Evolutionary conservation across 495 filamentous ascomycete species (phyloP).

Genomic region (Entonaema liquescens): DNA sequence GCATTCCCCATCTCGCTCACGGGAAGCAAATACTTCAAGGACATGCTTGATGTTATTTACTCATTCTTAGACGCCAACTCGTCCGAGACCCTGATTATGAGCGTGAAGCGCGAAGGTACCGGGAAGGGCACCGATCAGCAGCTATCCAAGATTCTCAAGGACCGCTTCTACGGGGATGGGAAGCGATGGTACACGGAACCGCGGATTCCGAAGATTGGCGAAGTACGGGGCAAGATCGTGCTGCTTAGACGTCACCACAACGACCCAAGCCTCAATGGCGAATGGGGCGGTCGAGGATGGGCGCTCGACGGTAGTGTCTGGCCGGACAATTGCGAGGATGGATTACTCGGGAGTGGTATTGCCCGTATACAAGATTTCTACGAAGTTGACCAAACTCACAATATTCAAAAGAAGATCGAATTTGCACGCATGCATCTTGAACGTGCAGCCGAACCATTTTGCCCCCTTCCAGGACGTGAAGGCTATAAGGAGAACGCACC

Average conservation of each 20-base stretch:
- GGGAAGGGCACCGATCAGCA: constrained; percentile 82
- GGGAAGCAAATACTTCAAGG: constrained; percentile 73
- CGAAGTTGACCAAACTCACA: constrained; percentile 78
- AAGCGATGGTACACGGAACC: constrained; percentile 80
- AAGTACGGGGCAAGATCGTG: constrained; percentile 83
- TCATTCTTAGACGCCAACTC: constrained; percentile 81
- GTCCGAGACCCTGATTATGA: constrained; percentile 83
- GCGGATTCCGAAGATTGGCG: constrained; percentile 81
- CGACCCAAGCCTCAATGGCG: constrained; percentile 64
- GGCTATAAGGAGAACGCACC: constrained; percentile 33
- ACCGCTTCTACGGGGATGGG: constrained; percentile 71
- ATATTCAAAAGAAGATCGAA: constrained; percentile 82
- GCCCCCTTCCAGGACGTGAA: constrained; percentile 42
- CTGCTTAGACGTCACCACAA: constrained; percentile 83
- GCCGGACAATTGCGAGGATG: constrained; percentile 88
- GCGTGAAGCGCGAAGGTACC: constrained; percentile 88
- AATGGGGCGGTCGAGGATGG: constrained; percentile 72
- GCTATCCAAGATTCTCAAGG: constrained; percentile 72
- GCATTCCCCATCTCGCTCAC: constrained; percentile 59
- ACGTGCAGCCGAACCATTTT: constrained; percentile 65
- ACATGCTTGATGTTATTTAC: constrained; percentile 72
- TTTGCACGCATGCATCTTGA: constrained; percentile 77
- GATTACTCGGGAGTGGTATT: constrained; percentile 73
- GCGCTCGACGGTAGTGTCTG: constrained; percentile 84
- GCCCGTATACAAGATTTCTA: constrained; percentile 96